A percentile compares a stretch with the other conserved stretches of the same genome.
Evolutionary conservation across 345 rosid genomes (phyloP).

Genomic region (Arabidopsis suecica): DNA sequence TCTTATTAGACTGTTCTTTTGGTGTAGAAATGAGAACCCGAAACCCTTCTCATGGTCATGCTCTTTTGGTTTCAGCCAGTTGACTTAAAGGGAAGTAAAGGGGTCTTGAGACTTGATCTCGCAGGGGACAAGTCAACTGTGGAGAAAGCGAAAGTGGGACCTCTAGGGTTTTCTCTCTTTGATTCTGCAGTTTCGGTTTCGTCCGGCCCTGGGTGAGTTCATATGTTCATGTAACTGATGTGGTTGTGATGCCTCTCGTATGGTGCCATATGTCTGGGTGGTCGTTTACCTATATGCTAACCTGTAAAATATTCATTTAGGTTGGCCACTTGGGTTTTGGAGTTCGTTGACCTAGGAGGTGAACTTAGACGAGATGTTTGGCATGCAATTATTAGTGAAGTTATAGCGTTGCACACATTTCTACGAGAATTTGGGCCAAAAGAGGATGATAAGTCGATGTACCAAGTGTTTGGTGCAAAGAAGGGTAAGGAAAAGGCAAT

Average conservation of each 20-base stretch:
- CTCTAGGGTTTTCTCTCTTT: conserved; percentile 76
- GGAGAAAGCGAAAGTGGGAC: conserved; percentile 92
- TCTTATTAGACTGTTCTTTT: not conserved
- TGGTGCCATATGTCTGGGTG: conserved; percentile 10
- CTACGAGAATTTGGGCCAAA: conserved; percentile 75
- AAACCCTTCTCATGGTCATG: conserved; percentile 3
- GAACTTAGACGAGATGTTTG: conserved; percentile 93
- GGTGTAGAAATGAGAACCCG: conserved; percentile 16
- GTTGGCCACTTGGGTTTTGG: conserved; percentile 79
- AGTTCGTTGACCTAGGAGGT: conserved; percentile 97
- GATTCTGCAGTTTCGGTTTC: conserved; percentile 89
- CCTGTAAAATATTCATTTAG: conserved; percentile 51
- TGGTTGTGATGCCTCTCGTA: not conserved
- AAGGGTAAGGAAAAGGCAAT: conserved; percentile 84
- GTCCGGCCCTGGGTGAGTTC: conserved; percentile 70
- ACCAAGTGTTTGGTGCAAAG: conserved; percentile 75
- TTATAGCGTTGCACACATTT: conserved; percentile 81
- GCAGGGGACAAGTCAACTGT: conserved; percentile 57
- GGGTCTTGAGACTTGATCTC: conserved; percentile 71
- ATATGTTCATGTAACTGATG: conserved; percentile 27
- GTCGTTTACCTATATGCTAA: conserved; percentile 14
- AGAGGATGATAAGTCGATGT: conserved; percentile 59
- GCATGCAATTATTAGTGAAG: conserved; percentile 87
- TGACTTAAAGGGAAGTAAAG: conserved; percentile 62
- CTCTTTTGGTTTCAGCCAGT: conserved; percentile 58